Evolutionary conservation across 805 yeast genomes (phyloP), one percentile per base, ranked within the genome.

Genomic region (Metschnikowia kofuensis): DNA sequence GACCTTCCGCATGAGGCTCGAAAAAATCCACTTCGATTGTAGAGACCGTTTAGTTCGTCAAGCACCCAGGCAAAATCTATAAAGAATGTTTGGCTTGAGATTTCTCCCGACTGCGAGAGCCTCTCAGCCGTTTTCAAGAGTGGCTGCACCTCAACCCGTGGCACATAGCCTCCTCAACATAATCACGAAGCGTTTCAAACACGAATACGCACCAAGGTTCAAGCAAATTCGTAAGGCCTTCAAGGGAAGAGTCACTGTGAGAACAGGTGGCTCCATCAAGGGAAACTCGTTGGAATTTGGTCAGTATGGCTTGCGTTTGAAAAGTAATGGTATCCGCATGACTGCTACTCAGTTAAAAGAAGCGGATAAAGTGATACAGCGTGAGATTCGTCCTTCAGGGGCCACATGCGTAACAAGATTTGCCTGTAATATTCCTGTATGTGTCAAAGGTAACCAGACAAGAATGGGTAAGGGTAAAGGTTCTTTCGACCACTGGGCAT

Each of bases 381-480:
- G 96, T 70, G 82, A 84, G 52, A 83, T 90, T 62, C 83, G 96
- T 68, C 89, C 91, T 14, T 72, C 84, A 39, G 82, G 83, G 15
- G 95, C 95, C 37, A 72, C 79, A 57, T 74, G 90, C 46, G 84
- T 86, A 78, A 84, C 92, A 58, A 81, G 98, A 64, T 75, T 91
- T 48, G 82, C 84, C 44, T 86, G 96, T 21, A 85, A 87, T 65
- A 79, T 89, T 46, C 94, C 98, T 0, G 96, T 94, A 11, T 90
- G 97, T 70, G 82, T 88, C 53, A 94, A 94, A 74, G 99, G 99
- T 74, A 94, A 94, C 68, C 97, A 94, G 67, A 89, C 97, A 10
- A 94, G 99, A 84, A 94, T 94, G 99, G 99, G 99, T 76, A 94
- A 94, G 69, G 99, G 99, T 75, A 94, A 94, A 71, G 99, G 99